Evolutionary conservation across 768 basidiomycete genomes (phyloP), one percentile per base, ranked within the genome.

Genomic region (Mycena galericulata): DNA sequence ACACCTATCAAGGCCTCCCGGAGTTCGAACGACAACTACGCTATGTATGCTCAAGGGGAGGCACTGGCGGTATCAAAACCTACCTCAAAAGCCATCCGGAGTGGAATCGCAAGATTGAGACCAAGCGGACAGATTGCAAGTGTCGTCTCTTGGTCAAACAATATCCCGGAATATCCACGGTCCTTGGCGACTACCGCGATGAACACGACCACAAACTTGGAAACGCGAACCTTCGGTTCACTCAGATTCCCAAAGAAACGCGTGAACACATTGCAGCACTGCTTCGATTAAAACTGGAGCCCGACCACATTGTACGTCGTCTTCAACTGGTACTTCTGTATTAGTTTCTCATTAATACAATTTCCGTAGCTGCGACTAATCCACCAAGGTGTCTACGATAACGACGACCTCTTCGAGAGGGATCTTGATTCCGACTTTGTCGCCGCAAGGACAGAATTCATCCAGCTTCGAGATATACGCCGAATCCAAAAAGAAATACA

Each of bases 401-500:
- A 34, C 4, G 57, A 66, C 22, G 26, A 30, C 11, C 26, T 41
- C 49, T 51, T 57, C 41, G 56, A 45, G 18, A 6, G n/a, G n/a
- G 55, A 66, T 17, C 34, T 53, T 4, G 47, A 66, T 20, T 29
- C 22, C 47, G 34, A 2, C 11, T 22, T 20, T 32, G 57, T 53
- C 9, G 65, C 57, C 1, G 3, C 38, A 2, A 22, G 57, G 15
- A 30, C 36, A 18, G 65, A 66, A 9, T 58, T 66, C n/a, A 59
- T 67, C 12, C 40, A 67, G 40, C 53, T 67, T 6, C 24, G 24
- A 2, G 64, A 65, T n/a, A 51, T 65, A n/a, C 38, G 46, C 4
- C n/a, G 55, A 40, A 65, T 58, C 18, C 6, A 61, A 32, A 50
- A 56, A 15, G 59, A 57, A 1, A 56, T 67, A 18, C 56, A 71